These are phyloP conservation scores for Syzygium oleosum DNA, from an alignment of 345 rosid species.

Conservation along the genomic window DNA sequence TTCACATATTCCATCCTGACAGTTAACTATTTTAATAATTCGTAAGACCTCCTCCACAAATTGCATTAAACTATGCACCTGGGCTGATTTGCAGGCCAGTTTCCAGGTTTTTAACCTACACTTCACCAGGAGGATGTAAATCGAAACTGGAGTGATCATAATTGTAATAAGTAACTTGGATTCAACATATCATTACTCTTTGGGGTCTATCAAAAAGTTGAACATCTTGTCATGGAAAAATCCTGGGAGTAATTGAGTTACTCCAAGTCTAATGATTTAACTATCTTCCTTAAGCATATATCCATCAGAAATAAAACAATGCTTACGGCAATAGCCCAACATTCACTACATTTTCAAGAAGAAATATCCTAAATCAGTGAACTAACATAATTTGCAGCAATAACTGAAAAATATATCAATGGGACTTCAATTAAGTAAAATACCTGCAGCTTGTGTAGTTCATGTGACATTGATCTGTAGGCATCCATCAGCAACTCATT, in stretches of 20 bases:
- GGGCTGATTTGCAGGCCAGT: neutral
- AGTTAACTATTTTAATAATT: neutral
- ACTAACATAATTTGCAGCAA: neutral
- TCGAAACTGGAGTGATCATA: neutral
- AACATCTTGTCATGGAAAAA: neutral
- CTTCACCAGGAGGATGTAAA: neutral
- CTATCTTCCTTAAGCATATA: neutral
- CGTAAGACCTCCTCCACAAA: neutral
- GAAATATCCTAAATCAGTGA: neutral
- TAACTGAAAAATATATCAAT: neutral
- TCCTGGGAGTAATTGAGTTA: neutral
- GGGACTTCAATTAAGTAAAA: neutral
- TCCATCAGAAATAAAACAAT: neutral
- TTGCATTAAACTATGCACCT: neutral
- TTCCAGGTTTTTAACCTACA: neutral
- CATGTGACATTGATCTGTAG: constrained; percentile 2
- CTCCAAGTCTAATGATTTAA: neutral
- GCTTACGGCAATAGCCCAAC: neutral
- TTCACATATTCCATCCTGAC: neutral
- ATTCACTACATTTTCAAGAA: neutral
- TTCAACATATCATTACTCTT: neutral
- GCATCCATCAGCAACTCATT: constrained; percentile 1
- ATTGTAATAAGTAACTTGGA: neutral
- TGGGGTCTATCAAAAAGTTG: neutral
- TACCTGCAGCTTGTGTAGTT: constrained; percentile 15